phyloP scores from a whole-genome alignment of 2,329 filamentous ascomycete genomes.

The Ceratocystis harringtonii region DNA sequence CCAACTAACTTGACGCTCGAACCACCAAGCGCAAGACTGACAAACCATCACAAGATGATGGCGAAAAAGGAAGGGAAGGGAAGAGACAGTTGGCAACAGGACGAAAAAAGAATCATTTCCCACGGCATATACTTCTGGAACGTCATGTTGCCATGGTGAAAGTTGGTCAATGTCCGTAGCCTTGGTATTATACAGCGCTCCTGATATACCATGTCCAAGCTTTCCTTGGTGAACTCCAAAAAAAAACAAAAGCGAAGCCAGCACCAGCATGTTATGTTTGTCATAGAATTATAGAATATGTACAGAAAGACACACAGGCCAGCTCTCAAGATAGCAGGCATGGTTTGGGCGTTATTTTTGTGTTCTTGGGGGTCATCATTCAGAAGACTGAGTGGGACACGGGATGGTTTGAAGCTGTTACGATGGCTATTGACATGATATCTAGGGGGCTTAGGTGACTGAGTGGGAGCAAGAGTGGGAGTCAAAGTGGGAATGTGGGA shows the following conservation, averaged over 20 bases:
- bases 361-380: background rate
- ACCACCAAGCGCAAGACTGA: background rate
- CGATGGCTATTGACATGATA: conserved; percentile 3
- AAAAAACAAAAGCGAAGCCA: background rate
- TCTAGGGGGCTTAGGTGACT: background rate
- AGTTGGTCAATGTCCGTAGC: background rate
- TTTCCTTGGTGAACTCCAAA: background rate
- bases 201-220: background rate
- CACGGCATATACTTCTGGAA: background rate
- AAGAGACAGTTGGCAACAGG: background rate
- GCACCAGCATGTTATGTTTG: background rate
- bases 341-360: background rate
- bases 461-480: background rate
- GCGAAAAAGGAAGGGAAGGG: background rate
- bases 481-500: background rate
- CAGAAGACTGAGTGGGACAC: background rate
- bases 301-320: background rate
- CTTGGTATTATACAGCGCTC: background rate
- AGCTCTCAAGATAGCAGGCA: conserved; percentile 2
- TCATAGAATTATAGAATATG: conserved; percentile 2
- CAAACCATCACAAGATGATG: background rate
- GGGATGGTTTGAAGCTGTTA: conserved; percentile 1
- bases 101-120: background rate
- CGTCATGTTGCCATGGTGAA: background rate
- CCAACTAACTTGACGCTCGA: background rate